Percentiles rank a stretch among this genome's conserved stretches.
phyloP scores from a whole-genome alignment of 2,329 filamentous ascomycete genomes.

The Tricladium varicosporioides region DNA sequence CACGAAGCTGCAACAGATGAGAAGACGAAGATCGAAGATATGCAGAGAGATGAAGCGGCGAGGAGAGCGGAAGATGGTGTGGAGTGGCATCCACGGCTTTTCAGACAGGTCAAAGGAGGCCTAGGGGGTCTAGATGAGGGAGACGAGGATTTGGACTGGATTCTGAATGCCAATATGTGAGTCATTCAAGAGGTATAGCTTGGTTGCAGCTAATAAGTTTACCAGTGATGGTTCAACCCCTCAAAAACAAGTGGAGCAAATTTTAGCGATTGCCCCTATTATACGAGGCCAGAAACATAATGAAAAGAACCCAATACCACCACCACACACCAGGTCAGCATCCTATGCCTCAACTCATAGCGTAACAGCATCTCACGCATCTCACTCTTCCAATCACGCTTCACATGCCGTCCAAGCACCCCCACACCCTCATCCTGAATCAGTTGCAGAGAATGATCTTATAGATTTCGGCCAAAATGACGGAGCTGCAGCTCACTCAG shows the following conservation, averaged over 20 bases:
- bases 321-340: conserved; percentile 32
- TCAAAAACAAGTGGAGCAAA: conserved; percentile 73
- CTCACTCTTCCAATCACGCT: background rate
- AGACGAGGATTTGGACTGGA: conserved; percentile 91
- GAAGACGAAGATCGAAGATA: conserved; percentile 94
- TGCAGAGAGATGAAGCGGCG: conserved; percentile 84
- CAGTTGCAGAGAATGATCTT: conserved; percentile 40
- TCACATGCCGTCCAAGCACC: background rate
- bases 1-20: conserved; percentile 90
- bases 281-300: conserved; percentile 68
- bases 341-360: conserved; percentile 1
- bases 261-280: conserved; percentile 82
- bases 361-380: conserved; percentile 5
- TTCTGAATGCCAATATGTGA: conserved; percentile 84
- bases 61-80: conserved; percentile 72
- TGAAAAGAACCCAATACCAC: conserved; percentile 55
- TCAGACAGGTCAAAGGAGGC: conserved; percentile 70
- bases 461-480: conserved; percentile 55
- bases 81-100: conserved; percentile 86
- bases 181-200: conserved; percentile 28
- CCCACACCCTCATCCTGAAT: conserved; percentile 14
- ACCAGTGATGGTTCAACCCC: conserved; percentile 62
- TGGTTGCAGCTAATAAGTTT: conserved; percentile 12
- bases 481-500: conserved; percentile 1
- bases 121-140: conserved; percentile 72